Percentiles rank a stretch among this genome's conserved stretches.
Evolutionary conservation across 2,329 filamentous ascomycete genomes (phyloP).

Genomic region (Didymella arachidicola): DNA sequence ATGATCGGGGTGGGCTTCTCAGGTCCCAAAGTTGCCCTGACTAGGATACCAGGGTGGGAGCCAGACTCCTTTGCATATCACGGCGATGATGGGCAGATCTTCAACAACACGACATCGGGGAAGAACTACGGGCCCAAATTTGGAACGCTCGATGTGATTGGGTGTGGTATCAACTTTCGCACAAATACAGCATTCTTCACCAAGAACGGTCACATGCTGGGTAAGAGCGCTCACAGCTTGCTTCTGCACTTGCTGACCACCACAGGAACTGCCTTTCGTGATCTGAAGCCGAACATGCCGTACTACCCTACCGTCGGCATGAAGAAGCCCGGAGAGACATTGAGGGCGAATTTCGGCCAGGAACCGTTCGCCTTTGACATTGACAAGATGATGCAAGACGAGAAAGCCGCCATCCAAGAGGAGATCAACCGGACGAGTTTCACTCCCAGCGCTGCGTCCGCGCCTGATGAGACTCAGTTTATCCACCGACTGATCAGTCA

Average conservation of each 20-base stretch:
- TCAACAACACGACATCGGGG: conserved; percentile 64
- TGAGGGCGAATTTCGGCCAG: conserved; percentile 70
- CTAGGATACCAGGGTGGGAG: conserved; percentile 71
- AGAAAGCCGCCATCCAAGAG: conserved; percentile 46
- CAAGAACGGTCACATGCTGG: conserved; percentile 67
- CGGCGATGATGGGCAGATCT: conserved; percentile 71
- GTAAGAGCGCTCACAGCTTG: conserved; percentile 48
- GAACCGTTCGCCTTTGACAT: conserved; percentile 90
- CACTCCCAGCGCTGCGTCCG: conserved; percentile 26
- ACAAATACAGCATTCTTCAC: conserved; percentile 70
- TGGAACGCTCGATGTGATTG: conserved; percentile 66
- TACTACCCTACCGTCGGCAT: conserved; percentile 71
- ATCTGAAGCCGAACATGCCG: conserved; percentile 68
- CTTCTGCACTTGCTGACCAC: conserved; percentile 23
- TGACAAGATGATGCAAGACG: conserved; percentile 72
- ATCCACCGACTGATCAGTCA: conserved; percentile 85
- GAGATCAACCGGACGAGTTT: conserved; percentile 40
- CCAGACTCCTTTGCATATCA: conserved; percentile 72
- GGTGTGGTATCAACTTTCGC: conserved; percentile 71
- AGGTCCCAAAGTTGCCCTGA: conserved; percentile 64
- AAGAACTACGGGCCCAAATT: conserved; percentile 69
- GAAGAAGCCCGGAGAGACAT: conserved; percentile 68
- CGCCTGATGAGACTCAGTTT: conserved; percentile 74
- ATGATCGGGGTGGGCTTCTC: conserved; percentile 68
- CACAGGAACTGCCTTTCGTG: conserved; percentile 73